Evolutionary conservation across 805 yeast genomes (phyloP).

Genomic region (Blastobotrys chiropterorum): DNA sequence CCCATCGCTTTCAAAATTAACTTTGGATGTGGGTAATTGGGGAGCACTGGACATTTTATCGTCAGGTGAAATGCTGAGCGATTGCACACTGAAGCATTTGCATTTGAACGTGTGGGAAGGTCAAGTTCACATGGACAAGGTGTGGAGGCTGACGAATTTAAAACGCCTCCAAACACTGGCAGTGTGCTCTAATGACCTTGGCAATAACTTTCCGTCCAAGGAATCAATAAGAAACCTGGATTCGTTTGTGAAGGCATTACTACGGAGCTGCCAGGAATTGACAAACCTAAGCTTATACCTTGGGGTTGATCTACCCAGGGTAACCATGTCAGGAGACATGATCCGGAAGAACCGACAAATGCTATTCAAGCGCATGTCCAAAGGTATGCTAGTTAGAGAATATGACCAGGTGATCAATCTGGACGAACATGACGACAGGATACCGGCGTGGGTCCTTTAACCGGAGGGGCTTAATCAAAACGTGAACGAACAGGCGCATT

Average conservation of each 20-base stretch:
- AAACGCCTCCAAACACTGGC: neutral
- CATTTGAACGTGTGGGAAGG: neutral
- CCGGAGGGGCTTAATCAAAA: too few species aligned
- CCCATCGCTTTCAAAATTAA: neutral
- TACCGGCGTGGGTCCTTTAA: neutral
- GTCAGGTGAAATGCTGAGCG: neutral
- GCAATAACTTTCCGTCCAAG: neutral
- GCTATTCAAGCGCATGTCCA: neutral
- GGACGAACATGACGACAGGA: neutral
- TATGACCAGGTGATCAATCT: neutral
- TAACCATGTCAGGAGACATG: neutral
- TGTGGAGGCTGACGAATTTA: neutral
- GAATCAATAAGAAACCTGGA: neutral
- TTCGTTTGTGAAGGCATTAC: neutral
- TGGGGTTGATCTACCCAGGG: neutral
- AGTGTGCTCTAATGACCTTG: neutral
- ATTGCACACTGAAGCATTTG: neutral
- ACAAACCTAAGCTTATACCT: neutral
- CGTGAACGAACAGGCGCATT: neutral
- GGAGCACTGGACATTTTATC: neutral
- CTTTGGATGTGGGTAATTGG: neutral
- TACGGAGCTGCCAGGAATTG: neutral
- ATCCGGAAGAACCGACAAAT: neutral
- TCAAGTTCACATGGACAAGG: neutral
- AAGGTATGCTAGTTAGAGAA: neutral